A percentile compares a stretch with the other conserved stretches of the same genome.
phyloP scores from a whole-genome alignment of 139 green algal genomes.

The Cymbomonas tetramitiformis region DNA sequence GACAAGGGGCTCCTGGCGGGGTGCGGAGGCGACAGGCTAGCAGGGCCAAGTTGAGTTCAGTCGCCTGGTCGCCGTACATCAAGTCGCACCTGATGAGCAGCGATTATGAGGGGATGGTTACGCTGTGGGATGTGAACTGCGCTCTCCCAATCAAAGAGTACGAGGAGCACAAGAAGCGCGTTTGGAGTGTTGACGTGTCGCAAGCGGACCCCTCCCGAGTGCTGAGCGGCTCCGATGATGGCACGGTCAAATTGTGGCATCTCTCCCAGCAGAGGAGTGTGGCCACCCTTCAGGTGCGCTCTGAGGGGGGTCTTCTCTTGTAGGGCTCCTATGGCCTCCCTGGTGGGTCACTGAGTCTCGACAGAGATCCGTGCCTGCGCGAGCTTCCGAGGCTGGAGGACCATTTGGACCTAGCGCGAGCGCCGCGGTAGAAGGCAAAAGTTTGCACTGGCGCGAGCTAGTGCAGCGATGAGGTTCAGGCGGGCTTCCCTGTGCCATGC shows the following conservation, averaged over 20 bases:
- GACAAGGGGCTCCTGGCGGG: no score
- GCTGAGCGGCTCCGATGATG: constrained; percentile 69
- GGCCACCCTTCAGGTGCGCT: constrained; percentile 37
- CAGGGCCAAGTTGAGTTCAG: constrained; percentile 50
- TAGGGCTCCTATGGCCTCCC: no score
- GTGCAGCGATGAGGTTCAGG: no score
- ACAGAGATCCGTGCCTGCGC: no score
- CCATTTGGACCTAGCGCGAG: no score
- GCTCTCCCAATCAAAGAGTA: constrained; percentile 37
- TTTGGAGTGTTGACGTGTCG: constrained; percentile 76
- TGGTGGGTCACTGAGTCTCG: no score
- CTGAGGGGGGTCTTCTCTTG: no score
- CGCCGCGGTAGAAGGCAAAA: no score
- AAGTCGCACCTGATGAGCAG: constrained; percentile 42
- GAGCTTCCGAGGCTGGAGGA: no score
- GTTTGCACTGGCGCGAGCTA: no score
- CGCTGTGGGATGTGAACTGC: constrained; percentile 44
- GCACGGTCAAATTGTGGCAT: constrained; percentile 65
- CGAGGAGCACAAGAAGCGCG: constrained; percentile 66
- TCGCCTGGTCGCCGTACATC: constrained; percentile 68
- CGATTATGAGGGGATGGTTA: constrained; percentile 63
- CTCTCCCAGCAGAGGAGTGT: constrained; percentile 30
- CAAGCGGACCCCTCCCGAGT: constrained; percentile 40
- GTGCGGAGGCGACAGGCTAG: no score
- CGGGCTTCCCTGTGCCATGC: no score